A percentile compares a stretch with the other conserved stretches of the same genome.
These are phyloP conservation scores for Exophiala oligosperma DNA, from an alignment of 2,329 filamentous ascomycete genomes.

Conservation along the genomic window DNA sequence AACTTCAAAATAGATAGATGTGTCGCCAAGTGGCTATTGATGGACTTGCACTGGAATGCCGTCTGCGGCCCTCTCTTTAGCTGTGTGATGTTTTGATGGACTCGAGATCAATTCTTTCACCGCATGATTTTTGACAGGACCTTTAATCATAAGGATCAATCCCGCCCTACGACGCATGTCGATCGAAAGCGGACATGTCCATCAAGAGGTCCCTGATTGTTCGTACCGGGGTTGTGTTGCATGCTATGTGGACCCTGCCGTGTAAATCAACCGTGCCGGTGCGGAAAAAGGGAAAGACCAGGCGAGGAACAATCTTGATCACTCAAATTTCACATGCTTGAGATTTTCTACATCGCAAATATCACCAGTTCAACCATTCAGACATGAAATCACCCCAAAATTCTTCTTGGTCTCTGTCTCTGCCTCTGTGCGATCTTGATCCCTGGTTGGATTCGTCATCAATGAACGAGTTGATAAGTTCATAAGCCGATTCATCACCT, in stretches of 20 bases:
- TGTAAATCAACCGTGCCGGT: no score
- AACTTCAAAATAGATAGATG: no score
- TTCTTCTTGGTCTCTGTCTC: neutral
- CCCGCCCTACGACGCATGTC: neutral
- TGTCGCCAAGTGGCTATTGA: no score
- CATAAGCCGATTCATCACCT: constrained; percentile 12
- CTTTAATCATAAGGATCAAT: neutral
- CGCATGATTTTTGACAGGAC: no score
- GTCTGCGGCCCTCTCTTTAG: no score
- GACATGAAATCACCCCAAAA: constrained; percentile 23
- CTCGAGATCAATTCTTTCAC: neutral
- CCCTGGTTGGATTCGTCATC: neutral
- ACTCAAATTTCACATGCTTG: no score
- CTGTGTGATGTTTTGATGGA: neutral
- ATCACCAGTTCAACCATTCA: constrained; percentile 21
- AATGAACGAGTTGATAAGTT: constrained; percentile 21
- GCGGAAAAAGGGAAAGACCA: no score
- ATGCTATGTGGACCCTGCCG: no score
- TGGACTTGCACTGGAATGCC: no score
- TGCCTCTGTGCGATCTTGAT: neutral
- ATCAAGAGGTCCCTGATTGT: neutral
- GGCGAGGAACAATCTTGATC: no score
- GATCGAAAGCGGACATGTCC: neutral
- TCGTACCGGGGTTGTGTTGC: no score
- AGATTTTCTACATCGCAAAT: no score